Conservation (phyloP, 2,329 filamentous ascomycete genomes). For the Trichoderma atroviride region DNA sequence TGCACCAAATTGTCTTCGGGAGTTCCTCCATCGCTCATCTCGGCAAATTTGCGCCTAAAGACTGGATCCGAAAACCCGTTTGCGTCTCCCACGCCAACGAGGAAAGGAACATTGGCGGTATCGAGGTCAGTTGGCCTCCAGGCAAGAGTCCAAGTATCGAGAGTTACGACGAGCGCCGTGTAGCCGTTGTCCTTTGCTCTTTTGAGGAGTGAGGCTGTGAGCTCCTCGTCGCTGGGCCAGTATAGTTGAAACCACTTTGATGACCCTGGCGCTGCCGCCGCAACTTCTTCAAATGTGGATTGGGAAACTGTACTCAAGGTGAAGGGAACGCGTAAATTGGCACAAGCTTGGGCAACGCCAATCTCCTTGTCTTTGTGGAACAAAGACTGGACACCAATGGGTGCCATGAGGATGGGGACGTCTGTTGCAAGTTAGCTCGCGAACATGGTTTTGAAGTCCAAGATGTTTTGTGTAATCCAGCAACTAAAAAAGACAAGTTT, state of each 20-base stretch:
- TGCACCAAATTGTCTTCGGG: conserved; percentile 51
- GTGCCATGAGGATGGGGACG: conserved; percentile 59
- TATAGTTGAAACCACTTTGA: conserved; percentile 75
- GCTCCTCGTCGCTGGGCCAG: conserved; percentile 67
- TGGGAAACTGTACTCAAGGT: conserved; percentile 67
- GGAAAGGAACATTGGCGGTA: conserved; percentile 61
- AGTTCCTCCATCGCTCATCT: conserved; percentile 47
- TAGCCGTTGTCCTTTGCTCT: conserved; percentile 65
- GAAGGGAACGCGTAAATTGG: conserved; percentile 64
- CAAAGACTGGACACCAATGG: conserved; percentile 69
- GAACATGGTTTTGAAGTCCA: background rate
- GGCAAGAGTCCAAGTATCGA: conserved; percentile 69
- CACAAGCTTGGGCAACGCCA: conserved; percentile 64
- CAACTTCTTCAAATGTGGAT: conserved; percentile 67
- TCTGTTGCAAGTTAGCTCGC: conserved; percentile 32
- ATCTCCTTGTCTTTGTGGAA: conserved; percentile 68
- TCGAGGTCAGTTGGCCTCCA: conserved; percentile 73
- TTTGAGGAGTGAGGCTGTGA: conserved; percentile 64
- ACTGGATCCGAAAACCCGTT: conserved; percentile 69
- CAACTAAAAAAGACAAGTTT: background rate
- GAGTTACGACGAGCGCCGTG: conserved; percentile 68
- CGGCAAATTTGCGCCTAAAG: conserved; percentile 46
- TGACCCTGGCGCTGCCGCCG: conserved; percentile 57
- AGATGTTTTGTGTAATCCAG: background rate
- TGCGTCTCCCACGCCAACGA: conserved; percentile 59